phyloP scores from a whole-genome alignment of 106 monocot species.

The Dendrobium huoshanense region DNA sequence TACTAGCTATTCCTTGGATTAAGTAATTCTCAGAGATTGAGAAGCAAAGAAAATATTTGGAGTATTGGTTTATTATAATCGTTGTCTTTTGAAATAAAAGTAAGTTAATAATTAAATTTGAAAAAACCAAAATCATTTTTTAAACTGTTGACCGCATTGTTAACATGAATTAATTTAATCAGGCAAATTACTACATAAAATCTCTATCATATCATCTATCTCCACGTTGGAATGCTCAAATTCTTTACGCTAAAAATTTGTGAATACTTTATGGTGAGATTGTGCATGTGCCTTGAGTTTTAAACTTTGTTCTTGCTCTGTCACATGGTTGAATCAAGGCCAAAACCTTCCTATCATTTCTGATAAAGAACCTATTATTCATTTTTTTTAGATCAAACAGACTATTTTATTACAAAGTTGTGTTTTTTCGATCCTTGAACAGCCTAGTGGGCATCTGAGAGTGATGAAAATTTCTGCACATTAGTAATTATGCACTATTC shows the following conservation, averaged over 20 bases:
- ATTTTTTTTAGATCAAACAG: background rate
- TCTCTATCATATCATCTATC: background rate
- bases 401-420: background rate
- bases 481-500: background rate
- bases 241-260: background rate
- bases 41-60: no score
- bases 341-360: background rate
- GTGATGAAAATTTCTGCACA: background rate
- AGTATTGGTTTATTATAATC: no score
- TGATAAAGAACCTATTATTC: background rate
- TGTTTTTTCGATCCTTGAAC: background rate
- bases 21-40: no score
- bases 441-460: background rate
- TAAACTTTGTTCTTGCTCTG: background rate
- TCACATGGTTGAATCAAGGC: background rate
- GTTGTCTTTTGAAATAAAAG: no score
- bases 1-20: no score
- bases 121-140: background rate
- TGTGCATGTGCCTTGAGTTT: background rate
- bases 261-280: background rate
- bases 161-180: background rate
- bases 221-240: background rate
- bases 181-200: background rate
- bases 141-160: background rate
- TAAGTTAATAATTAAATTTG: background rate